Base-by-base conservation (phyloP, 371 early-diverging fungal genomes). In the Umbelopsis sp. region DNA sequence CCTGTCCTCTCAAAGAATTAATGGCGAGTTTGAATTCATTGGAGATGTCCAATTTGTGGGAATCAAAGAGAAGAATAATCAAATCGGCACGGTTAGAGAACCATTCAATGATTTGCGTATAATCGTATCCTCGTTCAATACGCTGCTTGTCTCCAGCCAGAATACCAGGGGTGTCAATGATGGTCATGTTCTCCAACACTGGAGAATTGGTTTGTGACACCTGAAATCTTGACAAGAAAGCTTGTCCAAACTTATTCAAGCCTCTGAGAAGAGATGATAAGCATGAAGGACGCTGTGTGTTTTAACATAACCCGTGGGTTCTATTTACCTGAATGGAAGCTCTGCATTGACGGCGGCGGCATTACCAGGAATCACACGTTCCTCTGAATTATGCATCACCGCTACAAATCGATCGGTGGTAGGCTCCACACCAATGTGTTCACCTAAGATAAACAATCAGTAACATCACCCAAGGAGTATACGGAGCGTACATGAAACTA, bases 81-180 rank as follows among this genome's bases (percentile, higher is more conserved):
- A 94, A 76, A 72, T 96, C 95, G 0, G 93, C 84, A n/a, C 96
- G 89, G 70, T 93, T 92, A 0, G 93, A 96, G 76, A 94, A 96
- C 93, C 94, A 96, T 69, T 90, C 91, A 25, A 88, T 87, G 44
- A 94, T 92, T n/a, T 86, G 83, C 0, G 89, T 87, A 68, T 92
- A 95, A 68, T 94, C 94, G 71, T 96, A 96, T 1, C 91, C 89
- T 70, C 96, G 91, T 38, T 92, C 89, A 41, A 83, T 76, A 22
- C 87, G 80, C 74, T 95, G 96, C 70, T 96, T 94, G 69, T 93
- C 92, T 16, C 96, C 96, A 4, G 93, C 91, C 25, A 96, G 76
- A 66, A 96, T 92, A 65, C 96, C 96, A 0, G 96, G 96, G 4
- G 94, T 93, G 72, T 96, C 96, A 57, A 96, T 88, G 35, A 96